Base-by-base conservation (phyloP, 2,329 filamentous ascomycete genomes). In the Aurifilum marmelostoma region DNA sequence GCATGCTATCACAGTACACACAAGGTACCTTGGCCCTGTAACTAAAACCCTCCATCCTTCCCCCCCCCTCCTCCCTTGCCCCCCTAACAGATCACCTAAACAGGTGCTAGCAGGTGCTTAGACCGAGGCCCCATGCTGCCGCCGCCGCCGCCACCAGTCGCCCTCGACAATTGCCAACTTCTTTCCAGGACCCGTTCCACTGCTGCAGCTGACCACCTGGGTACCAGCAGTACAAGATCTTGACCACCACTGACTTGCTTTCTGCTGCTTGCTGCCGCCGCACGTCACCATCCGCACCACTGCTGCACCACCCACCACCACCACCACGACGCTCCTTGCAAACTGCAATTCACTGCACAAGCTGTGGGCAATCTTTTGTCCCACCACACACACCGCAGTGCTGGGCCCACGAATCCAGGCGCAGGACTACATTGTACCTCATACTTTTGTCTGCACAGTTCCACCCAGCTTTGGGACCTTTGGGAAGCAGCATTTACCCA, bases 261-360 rank as follows among this genome's bases (percentile, higher is more conserved):
- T 29, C 34, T 60, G 21, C 34, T 61, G n/a, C 29, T 34, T 62
- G 59, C 59, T 41, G 59, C 59, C 16, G 59, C 32, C 24, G 50
- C 34, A 39, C 56, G 24, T 59, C 32, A n/a, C 58, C 32, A 34
- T n/a, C 34, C 11, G 37, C 21, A n/a, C 34, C 21, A 41, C 18
- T 60, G 43, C 43, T 24, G 8, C 58, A 59, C 18, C 58, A 60
- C 34, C 32, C 58, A 37, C 58, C 41, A 34, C 34, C 34, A 34
- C 34, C 34, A 34, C 34, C 34, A 34, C 34, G n/a, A 24, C 47
- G 11, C 59, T 43, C 59, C 32, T 24, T 43, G 37, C 37, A 34
- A 47, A 47, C 43, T 47, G 37, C 37, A 12, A 6, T 61, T n/a
- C 11, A 3, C 32, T 27, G 59, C 59, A 62, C 52, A 18, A 56